Conservation (phyloP, 1,284 basidiomycete genomes). For the Ustilago bromivora region DNA sequence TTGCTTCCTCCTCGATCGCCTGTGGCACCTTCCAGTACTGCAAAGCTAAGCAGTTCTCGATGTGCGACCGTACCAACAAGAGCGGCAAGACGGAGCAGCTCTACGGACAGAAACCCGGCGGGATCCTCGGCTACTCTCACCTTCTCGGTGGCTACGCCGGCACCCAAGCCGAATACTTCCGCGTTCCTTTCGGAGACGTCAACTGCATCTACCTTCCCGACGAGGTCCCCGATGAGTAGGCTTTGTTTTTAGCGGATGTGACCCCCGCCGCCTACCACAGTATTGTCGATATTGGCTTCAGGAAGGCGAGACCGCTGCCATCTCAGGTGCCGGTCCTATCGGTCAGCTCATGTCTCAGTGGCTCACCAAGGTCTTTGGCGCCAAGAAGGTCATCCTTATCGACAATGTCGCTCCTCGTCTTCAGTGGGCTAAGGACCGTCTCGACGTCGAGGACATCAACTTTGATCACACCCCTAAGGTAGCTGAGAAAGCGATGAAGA, state of each 20-base stretch:
- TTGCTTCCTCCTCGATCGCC: slow-evolving; percentile 81
- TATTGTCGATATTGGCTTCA: slow-evolving; percentile 78
- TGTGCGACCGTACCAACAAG: slow-evolving; percentile 80
- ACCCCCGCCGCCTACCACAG: slow-evolving; percentile 80
- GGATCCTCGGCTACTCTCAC: slow-evolving; percentile 74
- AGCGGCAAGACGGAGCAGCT: slow-evolving; percentile 76
- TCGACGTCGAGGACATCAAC: slow-evolving; percentile 77
- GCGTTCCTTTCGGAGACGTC: slow-evolving; percentile 79
- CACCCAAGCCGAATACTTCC: slow-evolving; percentile 74
- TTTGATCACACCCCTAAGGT: slow-evolving; percentile 75
- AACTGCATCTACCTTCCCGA: slow-evolving; percentile 79
- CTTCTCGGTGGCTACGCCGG: slow-evolving; percentile 81
- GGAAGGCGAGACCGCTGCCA: slow-evolving; percentile 77
- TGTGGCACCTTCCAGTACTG: slow-evolving; percentile 82
- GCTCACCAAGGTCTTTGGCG: slow-evolving; percentile 77
- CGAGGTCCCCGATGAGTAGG: slow-evolving; percentile 64
- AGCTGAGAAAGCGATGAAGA: slow-evolving; percentile 75
- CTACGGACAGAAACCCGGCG: slow-evolving; percentile 73
- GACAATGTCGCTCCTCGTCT: slow-evolving; percentile 78
- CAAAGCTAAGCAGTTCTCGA: slow-evolving; percentile 78
- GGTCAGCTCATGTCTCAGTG: slow-evolving; percentile 76
- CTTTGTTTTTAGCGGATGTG: slow-evolving; percentile 79
- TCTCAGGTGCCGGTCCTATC: slow-evolving; percentile 77
- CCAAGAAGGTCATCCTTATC: slow-evolving; percentile 79
- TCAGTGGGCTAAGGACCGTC: slow-evolving; percentile 74